These are phyloP conservation scores for Aurinia saxatilis DNA, from an alignment of 345 rosid genomes.

Conservation along the genomic window DNA sequence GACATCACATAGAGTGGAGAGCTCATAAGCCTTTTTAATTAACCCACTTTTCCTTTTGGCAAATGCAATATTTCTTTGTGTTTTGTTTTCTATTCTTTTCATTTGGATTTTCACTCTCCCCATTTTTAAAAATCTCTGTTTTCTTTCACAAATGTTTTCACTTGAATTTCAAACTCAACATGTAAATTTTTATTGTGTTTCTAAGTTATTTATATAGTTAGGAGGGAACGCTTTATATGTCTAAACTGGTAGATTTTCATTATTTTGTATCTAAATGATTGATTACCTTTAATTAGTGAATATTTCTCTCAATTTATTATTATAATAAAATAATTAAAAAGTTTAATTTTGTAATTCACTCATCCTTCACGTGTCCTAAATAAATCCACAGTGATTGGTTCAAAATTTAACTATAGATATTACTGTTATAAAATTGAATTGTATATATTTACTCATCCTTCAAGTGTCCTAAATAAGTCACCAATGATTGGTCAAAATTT, in stretches of 20 bases:
- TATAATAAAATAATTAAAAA: no score
- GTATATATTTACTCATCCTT: not conserved
- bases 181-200: not conserved
- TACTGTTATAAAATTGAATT: not conserved
- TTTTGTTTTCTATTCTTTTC: not conserved
- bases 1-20: constrained; percentile 7
- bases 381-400: not conserved
- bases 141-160: not conserved
- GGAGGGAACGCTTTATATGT: not conserved
- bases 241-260: constrained; percentile 6
- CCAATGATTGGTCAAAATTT: not conserved
- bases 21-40: constrained; percentile 22
- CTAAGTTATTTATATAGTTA: not conserved
- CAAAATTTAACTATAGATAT: not conserved
- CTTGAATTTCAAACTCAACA: not conserved
- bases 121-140: not conserved
- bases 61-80: constrained; percentile 18
- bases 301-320: not conserved
- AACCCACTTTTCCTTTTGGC: constrained; percentile 21
- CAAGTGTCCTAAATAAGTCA: not conserved
- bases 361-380: not conserved
- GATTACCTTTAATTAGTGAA: not conserved
- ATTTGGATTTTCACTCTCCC: constrained; percentile 24
- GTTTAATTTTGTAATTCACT: not conserved
- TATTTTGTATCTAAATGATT: not conserved